Evolutionary conservation across 2,329 filamentous ascomycete genomes (phyloP).

Genomic region (Aspergillus brasiliensis): DNA sequence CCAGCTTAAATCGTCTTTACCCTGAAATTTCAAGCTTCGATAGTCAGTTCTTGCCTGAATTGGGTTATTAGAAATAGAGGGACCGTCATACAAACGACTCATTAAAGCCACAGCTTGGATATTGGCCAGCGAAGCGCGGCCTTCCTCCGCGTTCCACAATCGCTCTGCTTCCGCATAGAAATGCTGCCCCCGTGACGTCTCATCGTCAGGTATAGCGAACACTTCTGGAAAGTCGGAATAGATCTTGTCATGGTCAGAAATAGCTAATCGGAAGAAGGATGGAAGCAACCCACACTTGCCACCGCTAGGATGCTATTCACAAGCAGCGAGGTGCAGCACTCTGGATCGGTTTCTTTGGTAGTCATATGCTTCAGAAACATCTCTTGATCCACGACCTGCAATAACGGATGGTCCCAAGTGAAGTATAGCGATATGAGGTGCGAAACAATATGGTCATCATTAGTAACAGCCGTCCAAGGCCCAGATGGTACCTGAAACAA

Average conservation of each 20-base stretch:
- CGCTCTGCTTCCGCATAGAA: slow-evolving; percentile 41
- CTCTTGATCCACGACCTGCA: slow-evolving; percentile 75
- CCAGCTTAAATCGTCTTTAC: slow-evolving; percentile 31
- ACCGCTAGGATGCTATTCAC: slow-evolving; percentile 82
- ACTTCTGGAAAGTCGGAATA: slow-evolving; percentile 40
- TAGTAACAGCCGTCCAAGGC: slow-evolving; percentile 76
- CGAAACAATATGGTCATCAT: slow-evolving; percentile 71
- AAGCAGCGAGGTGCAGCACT: slow-evolving; percentile 80
- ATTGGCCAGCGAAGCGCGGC: slow-evolving; percentile 34
- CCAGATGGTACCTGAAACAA: slow-evolving; percentile 35
- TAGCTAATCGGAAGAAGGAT: neutral
- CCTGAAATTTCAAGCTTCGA: slow-evolving; percentile 31
- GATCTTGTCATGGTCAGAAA: slow-evolving; percentile 27
- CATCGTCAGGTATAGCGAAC: slow-evolving; percentile 30
- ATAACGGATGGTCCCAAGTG: slow-evolving; percentile 90
- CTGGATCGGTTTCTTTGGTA: slow-evolving; percentile 49
- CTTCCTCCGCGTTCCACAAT: slow-evolving; percentile 40
- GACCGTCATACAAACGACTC: slow-evolving; percentile 30
- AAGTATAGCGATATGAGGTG: slow-evolving; percentile 93
- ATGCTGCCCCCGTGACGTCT: slow-evolving; percentile 33
- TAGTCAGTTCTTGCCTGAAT: slow-evolving; percentile 18
- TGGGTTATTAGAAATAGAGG: neutral
- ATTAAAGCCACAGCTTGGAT: slow-evolving; percentile 41
- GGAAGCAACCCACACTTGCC: slow-evolving; percentile 36
- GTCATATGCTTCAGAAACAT: slow-evolving; percentile 63